Percentiles rank a stretch among this genome's conserved stretches.
Conservation (phyloP, 345 rosid genomes). For the Camelina sativa region DNA sequence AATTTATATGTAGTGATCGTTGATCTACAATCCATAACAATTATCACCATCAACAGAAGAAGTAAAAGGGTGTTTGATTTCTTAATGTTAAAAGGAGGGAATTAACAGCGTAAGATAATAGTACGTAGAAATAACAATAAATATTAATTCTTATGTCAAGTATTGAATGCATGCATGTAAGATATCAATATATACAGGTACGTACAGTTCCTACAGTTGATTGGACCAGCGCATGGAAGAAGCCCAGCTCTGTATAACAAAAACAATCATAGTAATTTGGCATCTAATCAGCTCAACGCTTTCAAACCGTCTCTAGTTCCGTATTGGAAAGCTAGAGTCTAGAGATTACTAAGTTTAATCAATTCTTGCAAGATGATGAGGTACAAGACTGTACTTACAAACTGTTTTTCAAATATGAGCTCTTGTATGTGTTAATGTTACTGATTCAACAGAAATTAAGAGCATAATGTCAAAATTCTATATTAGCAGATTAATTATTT, state of each 20-base stretch:
- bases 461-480: background rate
- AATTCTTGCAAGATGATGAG: conserved; percentile 4
- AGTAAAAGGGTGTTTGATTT: too few relatives aligned
- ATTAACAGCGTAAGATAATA: too few relatives aligned
- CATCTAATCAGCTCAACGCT: background rate
- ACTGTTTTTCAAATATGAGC: conserved; percentile 28
- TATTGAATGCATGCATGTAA: background rate
- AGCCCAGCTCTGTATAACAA: conserved; percentile 26
- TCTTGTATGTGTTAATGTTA: conserved; percentile 31
- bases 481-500: background rate
- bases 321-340: background rate
- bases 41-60: background rate
- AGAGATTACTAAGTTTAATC: background rate
- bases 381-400: conserved; percentile 30
- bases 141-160: too few relatives aligned
- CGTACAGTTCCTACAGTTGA: conserved; percentile 4
- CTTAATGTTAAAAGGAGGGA: too few relatives aligned
- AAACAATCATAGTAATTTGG: background rate
- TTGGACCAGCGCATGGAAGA: conserved; percentile 17
- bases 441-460: conserved; percentile 31
- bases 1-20: conserved; percentile 39
- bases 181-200: background rate
- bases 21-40: conserved; percentile 23
- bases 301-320: background rate
- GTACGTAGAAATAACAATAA: too few relatives aligned